Percentiles rank a stretch among this genome's conserved stretches.
phyloP scores from a whole-genome alignment of 2,329 filamentous ascomycete genomes.

The Atkinsonella texensis region DNA sequence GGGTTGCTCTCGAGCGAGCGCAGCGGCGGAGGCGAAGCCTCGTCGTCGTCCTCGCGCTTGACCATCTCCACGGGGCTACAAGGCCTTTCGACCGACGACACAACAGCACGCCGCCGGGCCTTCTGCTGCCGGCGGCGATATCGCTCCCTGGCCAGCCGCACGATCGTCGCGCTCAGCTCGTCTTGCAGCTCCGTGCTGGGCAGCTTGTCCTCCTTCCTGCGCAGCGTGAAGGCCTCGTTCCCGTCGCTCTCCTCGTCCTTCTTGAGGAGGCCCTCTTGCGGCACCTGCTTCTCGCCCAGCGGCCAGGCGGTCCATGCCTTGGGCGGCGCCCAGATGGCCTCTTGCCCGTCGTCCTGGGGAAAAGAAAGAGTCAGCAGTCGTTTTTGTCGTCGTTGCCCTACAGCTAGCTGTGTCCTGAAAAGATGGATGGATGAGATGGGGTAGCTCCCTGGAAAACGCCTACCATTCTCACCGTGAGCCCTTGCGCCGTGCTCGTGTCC shows the following conservation, averaged over 20 bases:
- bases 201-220: conserved; percentile 27
- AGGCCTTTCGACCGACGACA: conserved; percentile 7
- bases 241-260: conserved; percentile 29
- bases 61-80: neutral
- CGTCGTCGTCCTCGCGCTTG: neutral
- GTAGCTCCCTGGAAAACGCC: too few species aligned
- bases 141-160: conserved; percentile 55
- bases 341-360: conserved; percentile 16
- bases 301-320: conserved; percentile 81
- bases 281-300: conserved; percentile 48
- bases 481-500: conserved; percentile 15
- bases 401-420: neutral
- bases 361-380: neutral
- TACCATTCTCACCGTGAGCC: conserved; percentile 18
- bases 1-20: too few species aligned
- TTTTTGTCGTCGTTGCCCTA: too few species aligned
- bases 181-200: conserved; percentile 57
- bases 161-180: conserved; percentile 51
- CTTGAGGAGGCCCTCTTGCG: conserved; percentile 40
- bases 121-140: conserved; percentile 29
- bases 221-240: conserved; percentile 40
- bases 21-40: conserved; percentile 3
- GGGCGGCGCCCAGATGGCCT: conserved; percentile 36
- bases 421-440: too few species aligned
- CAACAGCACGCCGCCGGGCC: neutral